These are phyloP conservation scores for Ophiostoma ips DNA, from an alignment of 2,329 filamentous ascomycete genomes.

Conservation along the genomic window DNA sequence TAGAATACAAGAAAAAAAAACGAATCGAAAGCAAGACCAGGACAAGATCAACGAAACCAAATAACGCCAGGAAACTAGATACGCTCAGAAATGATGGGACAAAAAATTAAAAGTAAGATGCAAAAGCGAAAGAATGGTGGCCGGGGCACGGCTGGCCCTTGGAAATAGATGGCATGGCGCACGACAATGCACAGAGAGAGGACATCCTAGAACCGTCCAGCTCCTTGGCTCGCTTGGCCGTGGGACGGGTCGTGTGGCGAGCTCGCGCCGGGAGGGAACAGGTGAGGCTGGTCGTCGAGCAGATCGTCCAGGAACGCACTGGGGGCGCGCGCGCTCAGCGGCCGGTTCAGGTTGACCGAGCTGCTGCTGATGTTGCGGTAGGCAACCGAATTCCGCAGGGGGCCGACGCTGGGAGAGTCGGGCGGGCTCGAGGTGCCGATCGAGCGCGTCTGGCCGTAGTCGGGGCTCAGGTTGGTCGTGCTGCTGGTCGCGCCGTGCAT, in stretches of 20 bases:
- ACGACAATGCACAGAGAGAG: no score
- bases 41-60: no score
- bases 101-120: not conserved
- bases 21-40: no score
- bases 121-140: no score
- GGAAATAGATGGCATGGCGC: no score
- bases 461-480: constrained; percentile 46
- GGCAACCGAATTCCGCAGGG: constrained; percentile 23
- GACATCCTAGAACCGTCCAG: constrained; percentile 12
- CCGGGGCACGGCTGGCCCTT: no score
- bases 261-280: constrained; percentile 29
- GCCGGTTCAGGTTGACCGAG: constrained; percentile 50
- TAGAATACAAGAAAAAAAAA: not conserved
- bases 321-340: constrained; percentile 59
- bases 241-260: constrained; percentile 16
- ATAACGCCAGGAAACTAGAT: not conserved
- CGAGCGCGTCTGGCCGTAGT: constrained; percentile 35
- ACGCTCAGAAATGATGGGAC: not conserved
- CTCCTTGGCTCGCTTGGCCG: constrained; percentile 17
- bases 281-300: constrained; percentile 56
- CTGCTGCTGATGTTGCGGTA: constrained; percentile 43
- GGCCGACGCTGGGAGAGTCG: constrained; percentile 45
- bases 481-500: constrained; percentile 37
- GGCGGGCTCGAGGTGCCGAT: constrained; percentile 43
- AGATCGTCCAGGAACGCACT: constrained; percentile 85